Conservation (phyloP, 169 alveolate genomes). For the Plasmodium billcollinsi region DNA sequence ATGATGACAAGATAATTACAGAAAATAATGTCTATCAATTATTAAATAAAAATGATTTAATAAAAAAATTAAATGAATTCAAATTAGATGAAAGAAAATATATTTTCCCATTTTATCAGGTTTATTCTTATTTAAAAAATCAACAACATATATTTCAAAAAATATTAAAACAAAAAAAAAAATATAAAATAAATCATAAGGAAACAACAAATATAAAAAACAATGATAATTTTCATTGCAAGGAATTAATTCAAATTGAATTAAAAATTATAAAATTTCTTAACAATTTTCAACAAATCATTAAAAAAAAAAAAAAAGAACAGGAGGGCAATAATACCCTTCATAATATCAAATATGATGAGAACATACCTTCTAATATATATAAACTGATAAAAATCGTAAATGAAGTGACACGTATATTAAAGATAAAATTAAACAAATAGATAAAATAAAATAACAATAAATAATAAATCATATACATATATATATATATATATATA, state of each 20-base stretch:
- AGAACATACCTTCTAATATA: neutral
- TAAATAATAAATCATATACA: neutral
- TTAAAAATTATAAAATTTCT: constrained; percentile 30
- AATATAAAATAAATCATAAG: constrained; percentile 1
- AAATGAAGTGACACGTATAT: constrained; percentile 6
- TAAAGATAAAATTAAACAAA: constrained; percentile 5
- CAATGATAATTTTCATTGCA: neutral
- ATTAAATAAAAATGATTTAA: constrained; percentile 21
- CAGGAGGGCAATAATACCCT: neutral
- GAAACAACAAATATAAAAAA: no score
- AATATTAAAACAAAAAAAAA: constrained; percentile 12
- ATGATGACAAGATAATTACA: neutral
- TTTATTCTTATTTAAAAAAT: constrained; percentile 18
- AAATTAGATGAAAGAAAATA: constrained; percentile 16
- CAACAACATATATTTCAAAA: constrained; percentile 36
- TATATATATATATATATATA: no score
- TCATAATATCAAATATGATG: neutral
- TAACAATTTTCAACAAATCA: constrained; percentile 36
- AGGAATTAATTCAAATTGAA: constrained; percentile 39
- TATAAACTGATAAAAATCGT: neutral
- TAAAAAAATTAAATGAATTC: neutral
- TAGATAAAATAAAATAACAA: neutral
- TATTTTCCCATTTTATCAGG: constrained; percentile 9
- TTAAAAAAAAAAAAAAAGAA: constrained; percentile 19
- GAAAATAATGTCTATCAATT: neutral